Percentiles rank a stretch among this genome's conserved stretches.
Evolutionary conservation across 1,284 basidiomycete genomes (phyloP).

Genomic region (Rhodotorula sp.): DNA sequence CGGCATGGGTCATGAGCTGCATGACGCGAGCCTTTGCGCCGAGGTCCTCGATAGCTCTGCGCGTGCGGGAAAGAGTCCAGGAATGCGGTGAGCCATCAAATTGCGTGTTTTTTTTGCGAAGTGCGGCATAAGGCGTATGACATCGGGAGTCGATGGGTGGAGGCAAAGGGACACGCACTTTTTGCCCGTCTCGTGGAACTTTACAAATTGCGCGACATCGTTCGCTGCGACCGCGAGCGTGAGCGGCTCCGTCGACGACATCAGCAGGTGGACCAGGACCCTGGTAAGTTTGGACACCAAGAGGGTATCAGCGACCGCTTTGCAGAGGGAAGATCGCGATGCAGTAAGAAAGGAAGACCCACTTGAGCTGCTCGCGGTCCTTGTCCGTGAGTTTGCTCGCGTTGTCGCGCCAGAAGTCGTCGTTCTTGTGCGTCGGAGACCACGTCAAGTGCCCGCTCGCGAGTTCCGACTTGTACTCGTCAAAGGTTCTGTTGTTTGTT

Average conservation of each 20-base stretch:
- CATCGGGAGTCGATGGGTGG: neutral
- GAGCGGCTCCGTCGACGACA: constrained; percentile 66
- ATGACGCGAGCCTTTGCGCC: constrained; percentile 88
- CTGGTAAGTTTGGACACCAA: neutral
- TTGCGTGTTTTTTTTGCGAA: neutral
- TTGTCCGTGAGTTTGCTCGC: constrained; percentile 77
- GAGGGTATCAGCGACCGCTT: too few relatives aligned
- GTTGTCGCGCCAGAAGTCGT: constrained; percentile 98
- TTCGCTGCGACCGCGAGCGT: constrained; percentile 80
- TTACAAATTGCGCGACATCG: constrained; percentile 91
- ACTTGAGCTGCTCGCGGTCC: constrained; percentile 79
- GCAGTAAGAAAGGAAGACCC: constrained; percentile 28
- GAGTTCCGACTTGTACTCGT: constrained; percentile 91
- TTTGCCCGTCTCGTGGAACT: constrained; percentile 83
- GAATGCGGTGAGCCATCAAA: neutral
- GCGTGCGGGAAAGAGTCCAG: neutral
- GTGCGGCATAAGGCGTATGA: neutral
- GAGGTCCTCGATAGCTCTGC: constrained; percentile 73
- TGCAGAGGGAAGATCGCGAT: too few relatives aligned
- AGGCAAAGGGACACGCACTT: constrained; percentile 60
- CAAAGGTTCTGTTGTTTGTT: constrained; percentile 69
- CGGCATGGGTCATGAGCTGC: constrained; percentile 87
- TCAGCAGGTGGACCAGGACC: constrained; percentile 67
- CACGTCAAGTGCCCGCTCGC: constrained; percentile 86
- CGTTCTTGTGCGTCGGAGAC: constrained; percentile 90